Conservation (phyloP, 2,329 filamentous ascomycete genomes). For the Rhynchosporium agropyri region DNA sequence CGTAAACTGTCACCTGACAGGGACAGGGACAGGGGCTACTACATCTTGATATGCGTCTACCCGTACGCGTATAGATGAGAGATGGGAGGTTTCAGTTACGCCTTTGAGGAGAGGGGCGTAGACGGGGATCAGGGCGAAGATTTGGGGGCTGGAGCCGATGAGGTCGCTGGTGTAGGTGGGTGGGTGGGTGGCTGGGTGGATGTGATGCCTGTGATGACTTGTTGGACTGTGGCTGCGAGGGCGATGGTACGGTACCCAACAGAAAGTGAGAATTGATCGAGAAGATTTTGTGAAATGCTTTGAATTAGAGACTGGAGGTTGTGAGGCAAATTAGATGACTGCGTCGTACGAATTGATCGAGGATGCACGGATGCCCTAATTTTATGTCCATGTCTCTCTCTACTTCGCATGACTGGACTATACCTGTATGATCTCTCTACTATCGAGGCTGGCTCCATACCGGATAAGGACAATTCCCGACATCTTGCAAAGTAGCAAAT, state of each 20-base stretch:
- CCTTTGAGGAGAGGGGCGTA: conserved; percentile 11
- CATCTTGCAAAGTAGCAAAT: neutral
- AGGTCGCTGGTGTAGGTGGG: conserved; percentile 7
- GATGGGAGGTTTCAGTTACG: conserved; percentile 2
- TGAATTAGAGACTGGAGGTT: neutral
- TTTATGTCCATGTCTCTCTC: too few relatives aligned
- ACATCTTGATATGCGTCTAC: too few relatives aligned
- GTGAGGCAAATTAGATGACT: neutral
- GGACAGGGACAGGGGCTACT: too few relatives aligned
- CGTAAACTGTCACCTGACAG: too few relatives aligned
- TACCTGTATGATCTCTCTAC: neutral
- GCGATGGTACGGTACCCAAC: neutral
- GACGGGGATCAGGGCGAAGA: conserved; percentile 1
- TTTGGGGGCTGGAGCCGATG: neutral
- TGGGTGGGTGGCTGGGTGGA: neutral
- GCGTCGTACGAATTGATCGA: neutral
- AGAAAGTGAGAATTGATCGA: neutral
- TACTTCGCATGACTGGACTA: too few relatives aligned
- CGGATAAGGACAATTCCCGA: neutral
- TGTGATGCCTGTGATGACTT: conserved; percentile 12
- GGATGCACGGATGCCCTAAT: neutral
- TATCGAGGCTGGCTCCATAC: neutral
- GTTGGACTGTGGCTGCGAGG: conserved; percentile 8
- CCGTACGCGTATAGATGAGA: neutral
- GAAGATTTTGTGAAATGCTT: neutral